Evolutionary conservation across 768 basidiomycete species (phyloP).

Genomic region (Agaricus subrufescens): DNA sequence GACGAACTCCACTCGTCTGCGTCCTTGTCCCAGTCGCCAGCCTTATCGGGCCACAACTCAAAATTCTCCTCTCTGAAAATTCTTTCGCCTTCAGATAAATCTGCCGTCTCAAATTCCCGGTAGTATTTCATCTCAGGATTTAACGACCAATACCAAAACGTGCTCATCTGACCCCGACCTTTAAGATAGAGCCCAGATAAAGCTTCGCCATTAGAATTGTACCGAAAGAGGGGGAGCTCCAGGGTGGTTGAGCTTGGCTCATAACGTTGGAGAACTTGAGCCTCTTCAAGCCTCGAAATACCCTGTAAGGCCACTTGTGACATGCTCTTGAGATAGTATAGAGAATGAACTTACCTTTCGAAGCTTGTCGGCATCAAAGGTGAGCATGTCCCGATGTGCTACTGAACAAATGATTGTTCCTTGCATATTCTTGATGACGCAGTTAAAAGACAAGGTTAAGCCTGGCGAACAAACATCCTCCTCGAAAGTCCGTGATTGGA

Average conservation of each 20-base stretch:
- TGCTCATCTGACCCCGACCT: background rate
- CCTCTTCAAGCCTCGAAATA: too few species aligned
- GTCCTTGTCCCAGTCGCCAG: too few species aligned
- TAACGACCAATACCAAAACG: background rate
- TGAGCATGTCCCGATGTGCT: too few species aligned
- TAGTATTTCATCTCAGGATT: background rate
- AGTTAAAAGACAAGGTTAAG: background rate
- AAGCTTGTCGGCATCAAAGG: too few species aligned
- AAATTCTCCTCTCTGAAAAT: background rate
- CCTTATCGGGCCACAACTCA: background rate
- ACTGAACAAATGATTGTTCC: background rate
- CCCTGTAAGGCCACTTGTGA: too few species aligned
- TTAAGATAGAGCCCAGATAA: background rate
- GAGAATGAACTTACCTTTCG: too few species aligned
- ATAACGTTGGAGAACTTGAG: too few species aligned
- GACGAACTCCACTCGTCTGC: too few species aligned
- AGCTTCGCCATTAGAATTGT: background rate
- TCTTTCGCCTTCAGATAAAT: background rate
- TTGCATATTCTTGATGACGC: background rate
- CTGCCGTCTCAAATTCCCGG: background rate
- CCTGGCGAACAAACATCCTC: background rate
- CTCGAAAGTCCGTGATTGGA: too few species aligned
- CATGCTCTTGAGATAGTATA: too few species aligned
- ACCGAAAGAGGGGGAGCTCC: too few species aligned
- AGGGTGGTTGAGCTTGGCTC: too few species aligned